These are phyloP conservation scores for Rhodosporidiobolus sp. DNA, from an alignment of 768 basidiomycete species.

Conservation along the genomic window DNA sequence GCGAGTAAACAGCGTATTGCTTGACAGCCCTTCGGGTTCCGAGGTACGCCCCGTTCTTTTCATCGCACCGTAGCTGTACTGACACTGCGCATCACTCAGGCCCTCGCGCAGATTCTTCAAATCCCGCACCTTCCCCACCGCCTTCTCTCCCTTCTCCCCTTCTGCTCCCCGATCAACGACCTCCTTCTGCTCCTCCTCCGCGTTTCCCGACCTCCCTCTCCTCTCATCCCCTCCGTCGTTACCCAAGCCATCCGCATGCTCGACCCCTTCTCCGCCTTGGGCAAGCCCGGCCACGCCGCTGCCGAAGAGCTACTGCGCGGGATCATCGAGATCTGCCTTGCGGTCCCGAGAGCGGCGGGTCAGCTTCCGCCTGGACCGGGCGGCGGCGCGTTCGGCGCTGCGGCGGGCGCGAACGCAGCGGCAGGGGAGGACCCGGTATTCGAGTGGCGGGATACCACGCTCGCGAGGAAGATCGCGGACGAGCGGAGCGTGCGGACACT, in stretches of 20 bases:
- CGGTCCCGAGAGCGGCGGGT: slow-evolving; percentile 15
- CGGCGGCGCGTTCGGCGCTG: slow-evolving; percentile 1
- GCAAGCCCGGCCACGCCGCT: slow-evolving; percentile 74
- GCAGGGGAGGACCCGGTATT: slow-evolving; percentile 13
- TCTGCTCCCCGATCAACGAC: slow-evolving; percentile 86
- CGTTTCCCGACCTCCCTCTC: slow-evolving; percentile 44
- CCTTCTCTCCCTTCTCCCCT: slow-evolving; percentile 71
- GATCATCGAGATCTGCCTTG: slow-evolving; percentile 78
- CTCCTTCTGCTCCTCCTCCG: slow-evolving; percentile 77
- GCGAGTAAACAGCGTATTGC: slow-evolving; percentile 84
- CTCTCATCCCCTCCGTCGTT: slow-evolving; percentile 68
- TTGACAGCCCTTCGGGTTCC: slow-evolving; percentile 73
- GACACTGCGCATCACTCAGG: slow-evolving; percentile 55
- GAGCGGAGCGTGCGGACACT: slow-evolving; percentile 74
- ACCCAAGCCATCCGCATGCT: slow-evolving; percentile 74
- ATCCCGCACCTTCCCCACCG: slow-evolving; percentile 78
- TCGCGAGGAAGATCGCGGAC: slow-evolving; percentile 81
- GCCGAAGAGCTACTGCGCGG: slow-evolving; percentile 89
- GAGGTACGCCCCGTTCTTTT: slow-evolving; percentile 62
- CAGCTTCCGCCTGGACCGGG: neutral
- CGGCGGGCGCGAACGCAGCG: neutral
- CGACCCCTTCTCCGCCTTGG: slow-evolving; percentile 68
- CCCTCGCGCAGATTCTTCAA: slow-evolving; percentile 83
- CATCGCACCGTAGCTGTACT: too few relatives aligned
- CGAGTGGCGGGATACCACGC: slow-evolving; percentile 59